Evolutionary conservation across 2,329 filamentous ascomycete species (phyloP).

Genomic region (Colletotrichum tabaci): DNA sequence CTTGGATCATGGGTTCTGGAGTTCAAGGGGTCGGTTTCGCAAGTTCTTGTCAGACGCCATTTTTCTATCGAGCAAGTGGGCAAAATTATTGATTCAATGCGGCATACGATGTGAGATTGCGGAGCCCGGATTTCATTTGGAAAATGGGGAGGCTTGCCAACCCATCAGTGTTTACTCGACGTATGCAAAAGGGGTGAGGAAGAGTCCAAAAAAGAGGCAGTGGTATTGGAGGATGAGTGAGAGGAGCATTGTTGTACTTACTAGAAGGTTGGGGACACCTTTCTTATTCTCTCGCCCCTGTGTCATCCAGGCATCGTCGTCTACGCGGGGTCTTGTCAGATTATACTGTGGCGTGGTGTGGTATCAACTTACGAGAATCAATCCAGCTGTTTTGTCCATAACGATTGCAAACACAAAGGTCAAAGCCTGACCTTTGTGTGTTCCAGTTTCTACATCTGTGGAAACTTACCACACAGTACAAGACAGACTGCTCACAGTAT

Average conservation of each 20-base stretch:
- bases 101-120: conserved; percentile 42
- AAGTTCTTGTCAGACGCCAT: conserved; percentile 22
- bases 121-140: conserved; percentile 35
- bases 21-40: conserved; percentile 36
- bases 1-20: conserved; percentile 36
- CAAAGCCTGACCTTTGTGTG: too few relatives aligned
- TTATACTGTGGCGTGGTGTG: conserved; percentile 36
- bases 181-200: conserved; percentile 31
- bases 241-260: conserved; percentile 39
- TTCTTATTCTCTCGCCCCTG: not conserved
- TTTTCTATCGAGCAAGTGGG: conserved; percentile 36
- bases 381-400: conserved; percentile 30
- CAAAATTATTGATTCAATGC: conserved; percentile 41
- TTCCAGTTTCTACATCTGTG: not conserved
- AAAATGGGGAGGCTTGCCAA: conserved; percentile 19
- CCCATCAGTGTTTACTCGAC: conserved; percentile 22
- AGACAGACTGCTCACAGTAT: not conserved
- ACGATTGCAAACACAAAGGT: not conserved
- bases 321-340: conserved; percentile 34
- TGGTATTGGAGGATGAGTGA: conserved; percentile 9
- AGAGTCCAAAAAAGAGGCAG: conserved; percentile 32
- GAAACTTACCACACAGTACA: not conserved
- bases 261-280: conserved; percentile 31
- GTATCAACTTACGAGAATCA: conserved; percentile 37
- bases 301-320: conserved; percentile 24